Evolutionary conservation across 176 grass and related monocot genomes (phyloP), one percentile per base, ranked within the genome.

Genomic region (Eleusine coracana): DNA sequence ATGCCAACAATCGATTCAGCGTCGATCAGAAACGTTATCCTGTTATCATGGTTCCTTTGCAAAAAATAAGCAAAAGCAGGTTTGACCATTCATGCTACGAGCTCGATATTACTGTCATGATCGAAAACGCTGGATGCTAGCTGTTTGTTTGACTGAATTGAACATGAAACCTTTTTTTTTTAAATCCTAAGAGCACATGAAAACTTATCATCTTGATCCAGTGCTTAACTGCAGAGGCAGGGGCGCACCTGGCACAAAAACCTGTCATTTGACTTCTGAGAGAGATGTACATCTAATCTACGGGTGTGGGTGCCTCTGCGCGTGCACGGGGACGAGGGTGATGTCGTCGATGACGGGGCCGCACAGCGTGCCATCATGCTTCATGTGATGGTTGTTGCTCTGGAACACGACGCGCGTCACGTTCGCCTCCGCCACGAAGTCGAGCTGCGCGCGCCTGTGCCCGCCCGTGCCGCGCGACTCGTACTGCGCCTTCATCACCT

Each of bases 281-380:
- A 60, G 52, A 55, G n/a, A 15, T 25, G 58, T 61, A 61, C 58
- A 66, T 28, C 56, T 14, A 82, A 66, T 28, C 56, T 14, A 82
- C 11, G 31, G 44, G 18, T 65, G 54, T 27, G 14, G 79, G 21
- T 66, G 73, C 20, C 7, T 46, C 11, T 46, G 54, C 63, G 66
- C 14, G 59, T 37, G 36, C 70, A 14, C 66, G 61, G 68, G 85
- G 28, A 88, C 25, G 29, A 90, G 78, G 52, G 70, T 75, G 49
- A 74, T 85, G 20, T 88, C 85, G 29, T 90, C 91, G 38, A 90
- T 21, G 55, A 93, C 31, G 21, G 91, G 91, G 1, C 91, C 91
- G 20, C 91, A 93, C 14, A 93, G 85, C 18, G 91, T 80, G 78
- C 85, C 88, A 37, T 93, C 91, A 55, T 10, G 39, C 82, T 86